Conservation (phyloP, 2,329 filamentous ascomycete genomes). For the Rhexocercosporidium sp. region DNA sequence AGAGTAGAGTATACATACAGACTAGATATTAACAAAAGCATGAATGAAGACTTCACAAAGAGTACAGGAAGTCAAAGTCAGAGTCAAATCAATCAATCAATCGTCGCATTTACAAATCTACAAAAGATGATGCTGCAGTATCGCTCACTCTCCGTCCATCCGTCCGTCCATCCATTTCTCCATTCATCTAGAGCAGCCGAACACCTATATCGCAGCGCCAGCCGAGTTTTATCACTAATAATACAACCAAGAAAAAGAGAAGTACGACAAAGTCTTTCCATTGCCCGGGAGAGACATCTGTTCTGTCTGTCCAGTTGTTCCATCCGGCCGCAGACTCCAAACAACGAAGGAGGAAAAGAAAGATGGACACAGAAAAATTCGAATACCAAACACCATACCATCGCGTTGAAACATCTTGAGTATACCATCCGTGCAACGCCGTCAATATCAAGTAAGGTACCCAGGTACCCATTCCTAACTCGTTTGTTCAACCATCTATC, state of each 20-base stretch:
- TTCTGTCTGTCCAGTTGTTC: neutral
- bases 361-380: neutral
- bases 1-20: no score
- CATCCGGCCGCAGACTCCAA: neutral
- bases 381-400: neutral
- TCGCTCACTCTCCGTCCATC: neutral
- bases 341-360: no score
- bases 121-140: neutral
- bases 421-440: neutral
- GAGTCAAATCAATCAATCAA: no score
- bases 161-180: neutral
- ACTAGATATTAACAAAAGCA: no score
- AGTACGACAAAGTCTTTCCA: neutral
- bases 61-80: neutral
- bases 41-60: no score
- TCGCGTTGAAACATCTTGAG: neutral
- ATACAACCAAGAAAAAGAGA: neutral
- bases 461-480: no score
- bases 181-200: neutral
- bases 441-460: neutral
- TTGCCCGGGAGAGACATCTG: neutral
- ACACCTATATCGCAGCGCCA: neutral
- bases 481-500: neutral
- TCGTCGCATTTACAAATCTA: slow-evolving; percentile 2
- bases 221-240: neutral